Evolutionary conservation across 257 asterid genomes (phyloP).

Genomic region (Nicotiana attenuata): DNA sequence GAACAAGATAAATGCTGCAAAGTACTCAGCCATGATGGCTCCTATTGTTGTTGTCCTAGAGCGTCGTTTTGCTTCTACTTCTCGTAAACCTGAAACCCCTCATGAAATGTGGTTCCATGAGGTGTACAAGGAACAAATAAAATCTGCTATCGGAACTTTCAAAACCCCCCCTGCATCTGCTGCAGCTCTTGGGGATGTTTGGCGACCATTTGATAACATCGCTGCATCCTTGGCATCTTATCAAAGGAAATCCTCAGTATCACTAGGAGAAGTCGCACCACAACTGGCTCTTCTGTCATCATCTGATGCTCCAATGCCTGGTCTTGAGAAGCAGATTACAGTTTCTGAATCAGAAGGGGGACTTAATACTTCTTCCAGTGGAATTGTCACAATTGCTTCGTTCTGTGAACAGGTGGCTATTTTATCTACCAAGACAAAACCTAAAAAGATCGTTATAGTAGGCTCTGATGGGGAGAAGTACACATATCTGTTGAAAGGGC

Average conservation of each 20-base stretch:
- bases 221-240: slow-evolving; percentile 88
- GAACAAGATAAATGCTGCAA: slow-evolving; percentile 90
- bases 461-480: slow-evolving; percentile 93
- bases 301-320: slow-evolving; percentile 98
- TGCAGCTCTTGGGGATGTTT: slow-evolving; percentile 80
- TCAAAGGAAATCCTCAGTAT: slow-evolving; percentile 84
- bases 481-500: slow-evolving; percentile 95
- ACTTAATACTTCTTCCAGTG: slow-evolving; percentile 42
- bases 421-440: slow-evolving; percentile 95
- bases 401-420: slow-evolving; percentile 69
- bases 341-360: slow-evolving; percentile 51
- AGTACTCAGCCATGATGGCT: slow-evolving; percentile 99
- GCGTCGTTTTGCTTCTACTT: slow-evolving; percentile 93
- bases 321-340: slow-evolving; percentile 79
- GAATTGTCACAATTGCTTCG: slow-evolving; percentile 70
- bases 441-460: slow-evolving; percentile 71
- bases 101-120: slow-evolving; percentile 83
- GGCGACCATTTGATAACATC: slow-evolving; percentile 90
- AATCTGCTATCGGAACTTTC: slow-evolving; percentile 67
- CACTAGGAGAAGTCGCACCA: slow-evolving; percentile 94
- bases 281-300: slow-evolving; percentile 65
- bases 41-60: slow-evolving; percentile 88
- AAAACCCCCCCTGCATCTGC: slow-evolving; percentile 88
- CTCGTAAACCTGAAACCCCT: slow-evolving; percentile 90
- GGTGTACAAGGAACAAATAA: slow-evolving; percentile 72